Conservation (phyloP, 495 filamentous ascomycete genomes). For the Penicillium angulare region DNA sequence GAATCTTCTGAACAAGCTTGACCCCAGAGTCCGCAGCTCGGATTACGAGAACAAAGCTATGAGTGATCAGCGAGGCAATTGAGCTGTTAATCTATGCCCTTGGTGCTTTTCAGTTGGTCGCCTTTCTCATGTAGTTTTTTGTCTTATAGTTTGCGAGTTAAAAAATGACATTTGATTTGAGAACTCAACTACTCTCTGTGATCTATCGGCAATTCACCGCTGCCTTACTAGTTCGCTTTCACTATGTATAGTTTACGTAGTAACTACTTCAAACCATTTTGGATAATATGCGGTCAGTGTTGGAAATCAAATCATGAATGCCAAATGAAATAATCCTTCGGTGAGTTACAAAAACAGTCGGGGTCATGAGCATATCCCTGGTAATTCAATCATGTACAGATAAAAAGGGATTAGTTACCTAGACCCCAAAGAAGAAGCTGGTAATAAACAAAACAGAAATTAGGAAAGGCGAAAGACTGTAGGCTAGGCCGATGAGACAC, state of each 20-base stretch:
- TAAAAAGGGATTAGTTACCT: conserved; percentile 10
- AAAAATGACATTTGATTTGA: too few species aligned
- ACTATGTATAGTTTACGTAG: too few species aligned
- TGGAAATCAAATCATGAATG: too few species aligned
- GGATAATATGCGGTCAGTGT: too few species aligned
- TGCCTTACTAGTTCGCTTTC: too few species aligned
- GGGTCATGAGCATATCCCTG: conserved; percentile 1
- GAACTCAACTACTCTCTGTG: too few species aligned
- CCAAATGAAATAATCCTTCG: background rate
- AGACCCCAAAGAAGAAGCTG: conserved; percentile 5
- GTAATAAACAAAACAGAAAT: conserved; percentile 14
- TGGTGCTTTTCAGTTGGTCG: background rate
- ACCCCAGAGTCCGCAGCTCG: conserved; percentile 31
- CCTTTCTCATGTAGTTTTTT: too few species aligned
- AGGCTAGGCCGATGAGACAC: conserved; percentile 19
- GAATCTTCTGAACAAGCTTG: conserved; percentile 51
- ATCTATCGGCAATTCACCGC: too few species aligned
- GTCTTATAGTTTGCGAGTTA: too few species aligned
- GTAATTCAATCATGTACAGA: conserved; percentile 34
- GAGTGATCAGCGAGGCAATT: conserved; percentile 11
- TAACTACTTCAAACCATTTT: too few species aligned
- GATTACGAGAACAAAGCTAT: conserved; percentile 9
- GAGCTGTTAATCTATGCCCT: background rate
- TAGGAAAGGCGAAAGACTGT: conserved; percentile 22
- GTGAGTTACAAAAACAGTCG: background rate